These are phyloP conservation scores for Pestalotiopsis sp. DNA, from an alignment of 2,329 filamentous ascomycete genomes.

Conservation along the genomic window DNA sequence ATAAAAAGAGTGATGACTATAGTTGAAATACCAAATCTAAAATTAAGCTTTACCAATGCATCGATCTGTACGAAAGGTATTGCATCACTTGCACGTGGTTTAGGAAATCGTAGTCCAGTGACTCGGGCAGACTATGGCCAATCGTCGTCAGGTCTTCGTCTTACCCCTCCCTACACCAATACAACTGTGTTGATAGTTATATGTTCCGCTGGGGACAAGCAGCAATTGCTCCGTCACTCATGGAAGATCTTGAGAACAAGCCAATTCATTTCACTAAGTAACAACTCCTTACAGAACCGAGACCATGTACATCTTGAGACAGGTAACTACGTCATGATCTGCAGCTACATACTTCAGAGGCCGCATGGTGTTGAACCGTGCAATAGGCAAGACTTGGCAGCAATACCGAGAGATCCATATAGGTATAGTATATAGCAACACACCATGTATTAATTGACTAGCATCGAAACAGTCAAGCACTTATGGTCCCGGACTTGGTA, in stretches of 20 bases:
- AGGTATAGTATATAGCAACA: background rate
- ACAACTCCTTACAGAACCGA: too few species aligned
- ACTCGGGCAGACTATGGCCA: too few species aligned
- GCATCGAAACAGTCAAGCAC: background rate
- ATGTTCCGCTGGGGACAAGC: too few species aligned
- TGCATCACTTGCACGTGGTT: background rate
- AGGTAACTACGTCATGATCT: too few species aligned
- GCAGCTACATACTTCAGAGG: background rate
- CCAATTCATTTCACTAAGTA: too few species aligned
- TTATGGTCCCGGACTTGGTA: background rate
- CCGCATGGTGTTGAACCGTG: background rate
- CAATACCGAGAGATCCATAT: background rate
- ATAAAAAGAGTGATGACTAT: background rate
- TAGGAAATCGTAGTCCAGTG: too few species aligned
- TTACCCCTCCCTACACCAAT: too few species aligned
- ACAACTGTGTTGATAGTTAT: too few species aligned
- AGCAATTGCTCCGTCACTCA: too few species aligned
- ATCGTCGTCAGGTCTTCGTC: too few species aligned
- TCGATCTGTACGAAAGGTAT: background rate
- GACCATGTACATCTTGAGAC: too few species aligned
- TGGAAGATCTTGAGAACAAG: too few species aligned
- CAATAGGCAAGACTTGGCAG: background rate
- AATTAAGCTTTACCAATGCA: background rate
- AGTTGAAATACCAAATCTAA: background rate
- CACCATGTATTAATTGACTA: background rate